Evolutionary conservation across 2,329 filamentous ascomycete species (phyloP).

Genomic region (Arthroderma sp.): DNA sequence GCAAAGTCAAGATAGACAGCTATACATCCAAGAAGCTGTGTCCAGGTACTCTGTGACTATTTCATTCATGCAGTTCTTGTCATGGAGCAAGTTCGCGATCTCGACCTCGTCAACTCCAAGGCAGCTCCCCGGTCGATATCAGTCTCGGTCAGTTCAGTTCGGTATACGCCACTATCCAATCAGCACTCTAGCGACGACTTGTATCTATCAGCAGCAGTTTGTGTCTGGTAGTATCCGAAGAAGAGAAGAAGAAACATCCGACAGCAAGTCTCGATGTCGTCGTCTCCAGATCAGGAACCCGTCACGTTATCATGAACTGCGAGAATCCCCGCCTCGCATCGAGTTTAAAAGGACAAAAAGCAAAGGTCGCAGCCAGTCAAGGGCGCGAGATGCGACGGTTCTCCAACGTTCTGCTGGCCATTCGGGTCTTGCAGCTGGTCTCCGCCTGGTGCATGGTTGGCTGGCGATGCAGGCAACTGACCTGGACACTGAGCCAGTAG

Average conservation of each 20-base stretch:
- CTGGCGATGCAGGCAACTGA: neutral
- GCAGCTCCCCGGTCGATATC: neutral
- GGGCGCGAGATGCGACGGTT: neutral
- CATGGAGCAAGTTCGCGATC: neutral
- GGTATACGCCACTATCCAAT: too few species aligned
- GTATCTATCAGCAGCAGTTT: too few species aligned
- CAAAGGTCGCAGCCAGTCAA: neutral
- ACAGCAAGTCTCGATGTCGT: neutral
- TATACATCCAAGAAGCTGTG: neutral
- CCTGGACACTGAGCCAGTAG: neutral
- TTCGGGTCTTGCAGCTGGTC: neutral
- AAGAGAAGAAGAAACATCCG: neutral
- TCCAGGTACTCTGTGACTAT: neutral
- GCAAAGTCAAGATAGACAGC: neutral
- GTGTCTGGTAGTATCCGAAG: too few species aligned
- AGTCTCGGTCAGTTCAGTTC: too few species aligned
- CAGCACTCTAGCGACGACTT: too few species aligned
- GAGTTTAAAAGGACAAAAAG: neutral
- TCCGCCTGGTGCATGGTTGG: neutral
- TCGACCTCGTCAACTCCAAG: neutral
- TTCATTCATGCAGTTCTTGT: neutral
- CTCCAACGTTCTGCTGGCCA: neutral
- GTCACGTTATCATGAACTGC: conserved; percentile 5
- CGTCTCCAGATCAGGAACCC: neutral
- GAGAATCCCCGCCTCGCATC: conserved; percentile 1